Evolutionary conservation across 1,284 basidiomycete species (phyloP).

Genomic region (Cronartium ribicola): DNA sequence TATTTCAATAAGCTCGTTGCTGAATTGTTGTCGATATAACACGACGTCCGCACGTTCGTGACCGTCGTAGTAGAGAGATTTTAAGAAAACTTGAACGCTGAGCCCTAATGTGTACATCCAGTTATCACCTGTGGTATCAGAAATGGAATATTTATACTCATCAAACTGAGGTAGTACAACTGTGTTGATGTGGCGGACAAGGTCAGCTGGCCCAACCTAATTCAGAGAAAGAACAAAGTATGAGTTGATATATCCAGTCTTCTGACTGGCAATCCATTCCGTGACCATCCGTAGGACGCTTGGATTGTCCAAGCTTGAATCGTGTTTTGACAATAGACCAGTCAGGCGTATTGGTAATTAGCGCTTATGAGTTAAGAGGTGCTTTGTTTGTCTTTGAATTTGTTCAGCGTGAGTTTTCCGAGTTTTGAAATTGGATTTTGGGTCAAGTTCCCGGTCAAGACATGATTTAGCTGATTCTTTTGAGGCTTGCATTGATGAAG

Average conservation of each 20-base stretch:
- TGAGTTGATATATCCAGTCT: neutral
- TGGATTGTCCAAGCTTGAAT: neutral
- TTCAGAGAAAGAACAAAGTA: neutral
- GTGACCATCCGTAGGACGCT: neutral
- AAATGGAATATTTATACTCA: neutral
- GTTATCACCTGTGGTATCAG: neutral
- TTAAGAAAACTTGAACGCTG: slow-evolving; percentile 5
- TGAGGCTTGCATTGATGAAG: neutral
- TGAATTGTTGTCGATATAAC: neutral
- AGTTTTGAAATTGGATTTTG: neutral
- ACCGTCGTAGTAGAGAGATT: slow-evolving; percentile 29
- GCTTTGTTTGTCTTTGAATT: neutral
- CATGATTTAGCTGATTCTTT: neutral
- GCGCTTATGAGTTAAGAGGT: neutral
- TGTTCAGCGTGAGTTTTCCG: neutral
- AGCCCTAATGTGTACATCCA: slow-evolving; percentile 31
- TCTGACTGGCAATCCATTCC: neutral
- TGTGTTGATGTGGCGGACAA: neutral
- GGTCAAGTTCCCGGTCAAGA: neutral
- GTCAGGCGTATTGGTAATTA: neutral
- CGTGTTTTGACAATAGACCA: neutral
- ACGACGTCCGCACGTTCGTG: slow-evolving; percentile 17
- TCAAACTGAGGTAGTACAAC: slow-evolving; percentile 16
- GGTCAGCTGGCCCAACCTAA: neutral
- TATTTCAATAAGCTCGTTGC: neutral